Percentiles rank a stretch among this genome's conserved stretches.
Evolutionary conservation across 2,329 filamentous ascomycete species (phyloP).

Genomic region (Colletotrichum euphorbiae): DNA sequence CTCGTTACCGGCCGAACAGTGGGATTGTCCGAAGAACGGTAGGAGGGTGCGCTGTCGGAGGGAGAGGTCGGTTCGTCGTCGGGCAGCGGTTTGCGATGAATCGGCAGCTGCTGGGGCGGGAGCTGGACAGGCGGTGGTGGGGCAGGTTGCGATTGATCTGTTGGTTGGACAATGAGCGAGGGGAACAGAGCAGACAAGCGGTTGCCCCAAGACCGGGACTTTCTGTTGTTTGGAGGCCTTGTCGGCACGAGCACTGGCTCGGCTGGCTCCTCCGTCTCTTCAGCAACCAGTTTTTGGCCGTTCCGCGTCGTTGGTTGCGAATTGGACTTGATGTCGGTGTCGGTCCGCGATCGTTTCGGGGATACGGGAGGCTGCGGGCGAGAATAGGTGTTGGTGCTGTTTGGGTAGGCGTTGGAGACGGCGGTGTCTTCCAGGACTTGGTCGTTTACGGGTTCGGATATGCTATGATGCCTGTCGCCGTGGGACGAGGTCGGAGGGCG

Average conservation of each 20-base stretch:
- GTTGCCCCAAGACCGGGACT: conserved; percentile 51
- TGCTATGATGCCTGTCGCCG: conserved; percentile 38
- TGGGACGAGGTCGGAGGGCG: conserved; percentile 26
- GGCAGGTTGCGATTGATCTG: conserved; percentile 45
- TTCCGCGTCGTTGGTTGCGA: conserved; percentile 10
- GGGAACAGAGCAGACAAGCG: conserved; percentile 53
- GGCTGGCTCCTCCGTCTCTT: conserved; percentile 32
- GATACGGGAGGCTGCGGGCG: conserved; percentile 31
- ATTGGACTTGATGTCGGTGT: conserved; percentile 16
- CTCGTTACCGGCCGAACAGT: conserved; percentile 28
- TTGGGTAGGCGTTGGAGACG: conserved; percentile 9
- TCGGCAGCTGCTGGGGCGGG: conserved; percentile 36
- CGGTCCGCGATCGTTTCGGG: conserved; percentile 36
- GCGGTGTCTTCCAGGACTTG: conserved; percentile 21
- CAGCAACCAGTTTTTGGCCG: conserved; percentile 6
- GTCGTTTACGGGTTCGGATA: conserved; percentile 34
- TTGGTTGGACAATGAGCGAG: conserved; percentile 51
- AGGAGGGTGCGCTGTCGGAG: conserved; percentile 34
- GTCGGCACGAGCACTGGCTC: conserved; percentile 40
- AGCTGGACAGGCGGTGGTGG: conserved; percentile 28
- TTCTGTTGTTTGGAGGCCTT: conserved; percentile 43
- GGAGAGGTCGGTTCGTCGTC: conserved; percentile 31
- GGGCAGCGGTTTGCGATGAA: conserved; percentile 43
- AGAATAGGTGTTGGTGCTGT: conserved; percentile 10
- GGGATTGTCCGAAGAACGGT: conserved; percentile 23